These are phyloP conservation scores for Allium cepa DNA, from an alignment of 106 monocot species.

Conservation along the genomic window DNA sequence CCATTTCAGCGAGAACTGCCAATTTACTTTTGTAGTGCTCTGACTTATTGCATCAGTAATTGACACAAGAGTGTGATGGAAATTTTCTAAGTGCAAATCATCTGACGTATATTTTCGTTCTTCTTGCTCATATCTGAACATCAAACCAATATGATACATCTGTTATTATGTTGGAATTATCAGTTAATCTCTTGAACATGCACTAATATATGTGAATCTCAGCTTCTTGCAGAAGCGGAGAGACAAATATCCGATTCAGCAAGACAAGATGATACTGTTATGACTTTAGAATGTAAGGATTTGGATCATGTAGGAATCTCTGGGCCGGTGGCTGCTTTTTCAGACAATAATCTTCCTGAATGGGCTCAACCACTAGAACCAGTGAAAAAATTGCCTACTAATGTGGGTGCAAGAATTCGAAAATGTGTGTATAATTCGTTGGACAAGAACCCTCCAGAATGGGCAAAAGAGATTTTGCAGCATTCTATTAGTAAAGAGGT, in stretches of 20 bases:
- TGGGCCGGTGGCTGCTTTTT: conserved; percentile 21
- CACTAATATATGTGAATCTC: conserved; percentile 40
- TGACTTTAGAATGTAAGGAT: conserved; percentile 43
- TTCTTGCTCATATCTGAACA: conserved; percentile 1
- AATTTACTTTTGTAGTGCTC: no score
- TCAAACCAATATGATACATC: not conserved
- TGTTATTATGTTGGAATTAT: not conserved
- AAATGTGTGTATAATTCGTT: conserved; percentile 80
- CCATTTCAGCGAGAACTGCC: no score
- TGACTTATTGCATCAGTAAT: no score
- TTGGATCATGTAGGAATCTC: conserved; percentile 18
- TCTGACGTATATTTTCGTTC: not conserved
- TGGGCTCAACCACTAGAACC: conserved; percentile 84
- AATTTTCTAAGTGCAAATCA: no score
- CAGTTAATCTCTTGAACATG: not conserved
- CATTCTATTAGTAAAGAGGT: conserved; percentile 98
- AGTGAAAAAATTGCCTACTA: conserved; percentile 90
- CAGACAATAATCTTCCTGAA: conserved; percentile 49
- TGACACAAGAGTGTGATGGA: no score
- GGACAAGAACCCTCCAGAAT: conserved; percentile 77
- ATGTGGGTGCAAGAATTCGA: conserved; percentile 96
- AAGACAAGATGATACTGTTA: conserved; percentile 28
- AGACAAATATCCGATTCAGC: conserved; percentile 46
- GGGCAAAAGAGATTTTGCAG: conserved; percentile 81
- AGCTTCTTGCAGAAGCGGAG: conserved; percentile 96